Evolutionary conservation across 345 rosid species (phyloP).

Genomic region (Toxicodendron radicans): DNA sequence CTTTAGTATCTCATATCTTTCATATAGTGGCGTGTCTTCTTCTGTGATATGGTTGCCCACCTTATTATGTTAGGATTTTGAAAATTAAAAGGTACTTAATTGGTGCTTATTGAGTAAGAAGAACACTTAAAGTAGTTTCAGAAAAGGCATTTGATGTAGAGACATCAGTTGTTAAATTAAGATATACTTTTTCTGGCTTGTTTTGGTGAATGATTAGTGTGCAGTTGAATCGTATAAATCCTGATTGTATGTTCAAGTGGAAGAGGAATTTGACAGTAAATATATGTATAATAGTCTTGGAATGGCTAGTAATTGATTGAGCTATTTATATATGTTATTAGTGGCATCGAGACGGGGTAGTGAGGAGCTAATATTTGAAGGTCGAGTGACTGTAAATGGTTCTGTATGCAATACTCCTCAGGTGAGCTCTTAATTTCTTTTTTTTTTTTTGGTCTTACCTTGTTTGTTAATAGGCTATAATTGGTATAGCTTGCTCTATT

Average conservation of each 20-base stretch:
- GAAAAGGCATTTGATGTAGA: not conserved
- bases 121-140: not conserved
- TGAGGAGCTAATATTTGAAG: conserved; percentile 84
- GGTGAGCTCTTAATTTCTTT: conserved; percentile 36
- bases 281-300: not conserved
- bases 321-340: conserved; percentile 22
- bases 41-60: too few relatives aligned
- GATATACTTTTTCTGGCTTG: not conserved
- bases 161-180: too few relatives aligned
- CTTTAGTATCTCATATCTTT: too few relatives aligned
- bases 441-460: not conserved
- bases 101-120: not conserved
- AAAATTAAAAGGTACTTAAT: not conserved
- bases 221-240: not conserved
- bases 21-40: too few relatives aligned
- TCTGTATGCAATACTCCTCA: conserved; percentile 76
- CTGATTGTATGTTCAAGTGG: not conserved
- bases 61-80: too few relatives aligned
- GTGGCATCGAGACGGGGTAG: conserved; percentile 91
- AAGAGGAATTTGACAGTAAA: not conserved
- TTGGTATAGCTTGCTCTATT: not conserved
- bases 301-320: conserved; percentile 6
- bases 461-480: not conserved
- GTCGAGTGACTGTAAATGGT: conserved; percentile 90
- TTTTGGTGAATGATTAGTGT: not conserved